These are phyloP conservation scores for Globisporangium radiosum DNA, from an alignment of 352 stramenopile genomes.

Conservation along the genomic window DNA sequence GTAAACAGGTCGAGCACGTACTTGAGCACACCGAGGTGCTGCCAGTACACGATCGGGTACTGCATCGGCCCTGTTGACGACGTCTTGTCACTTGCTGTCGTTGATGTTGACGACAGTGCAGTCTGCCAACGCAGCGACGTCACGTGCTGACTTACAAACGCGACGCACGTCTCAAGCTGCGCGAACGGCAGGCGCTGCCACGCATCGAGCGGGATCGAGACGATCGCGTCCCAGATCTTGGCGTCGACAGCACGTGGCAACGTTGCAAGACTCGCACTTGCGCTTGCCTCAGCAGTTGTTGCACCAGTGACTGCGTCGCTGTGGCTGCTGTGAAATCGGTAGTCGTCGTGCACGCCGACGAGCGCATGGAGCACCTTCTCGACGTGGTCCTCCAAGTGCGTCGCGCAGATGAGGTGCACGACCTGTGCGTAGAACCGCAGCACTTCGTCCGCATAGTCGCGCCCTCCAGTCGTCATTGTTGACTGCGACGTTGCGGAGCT, in stretches of 20 bases:
- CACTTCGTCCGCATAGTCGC: slow-evolving; percentile 32
- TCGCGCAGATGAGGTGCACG: slow-evolving; percentile 55
- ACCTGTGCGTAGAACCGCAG: slow-evolving; percentile 69
- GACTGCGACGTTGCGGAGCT: too few species aligned
- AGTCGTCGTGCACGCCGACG: slow-evolving; percentile 77
- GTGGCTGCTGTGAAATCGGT: slow-evolving; percentile 46
- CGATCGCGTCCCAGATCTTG: slow-evolving; percentile 62
- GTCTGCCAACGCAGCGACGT: slow-evolving; percentile 50
- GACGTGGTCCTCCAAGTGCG: slow-evolving; percentile 69
- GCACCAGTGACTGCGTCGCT: slow-evolving; percentile 9
- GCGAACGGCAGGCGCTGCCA: slow-evolving; percentile 43
- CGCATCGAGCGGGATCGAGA: slow-evolving; percentile 31
- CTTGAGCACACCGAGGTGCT: slow-evolving; percentile 65
- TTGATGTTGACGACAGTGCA: slow-evolving; percentile 15
- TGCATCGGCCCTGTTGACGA: slow-evolving; percentile 11
- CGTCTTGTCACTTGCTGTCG: slow-evolving; percentile 5
- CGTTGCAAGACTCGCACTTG: slow-evolving; percentile 10
- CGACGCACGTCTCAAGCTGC: slow-evolving; percentile 39
- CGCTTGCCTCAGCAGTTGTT: slow-evolving; percentile 1
- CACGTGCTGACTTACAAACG: slow-evolving; percentile 58
- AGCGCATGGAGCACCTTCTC: slow-evolving; percentile 79
- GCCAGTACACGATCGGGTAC: slow-evolving; percentile 62
- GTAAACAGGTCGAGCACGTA: slow-evolving; percentile 75
- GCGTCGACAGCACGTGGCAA: slow-evolving; percentile 53
- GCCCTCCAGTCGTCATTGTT: slow-evolving; percentile 1